Base-by-base conservation (phyloP, 2,329 filamentous ascomycete species). In the Simplicillium aogashimaense region DNA sequence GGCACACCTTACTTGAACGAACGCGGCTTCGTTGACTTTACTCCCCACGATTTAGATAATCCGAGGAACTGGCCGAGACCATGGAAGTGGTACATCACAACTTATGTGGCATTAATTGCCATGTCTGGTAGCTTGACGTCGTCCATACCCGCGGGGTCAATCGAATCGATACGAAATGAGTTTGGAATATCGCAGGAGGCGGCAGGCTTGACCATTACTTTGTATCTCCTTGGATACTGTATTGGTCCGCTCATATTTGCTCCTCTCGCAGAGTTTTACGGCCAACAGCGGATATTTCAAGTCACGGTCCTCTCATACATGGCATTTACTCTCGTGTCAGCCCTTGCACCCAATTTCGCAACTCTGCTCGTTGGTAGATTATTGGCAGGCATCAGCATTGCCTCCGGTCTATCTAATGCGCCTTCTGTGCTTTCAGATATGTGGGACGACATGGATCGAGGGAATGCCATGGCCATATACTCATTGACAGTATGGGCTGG, bases 211-310 rank as follows among this genome's bases (percentile, higher is more conserved):
- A 66, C 65, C 0, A 64, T 68, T 35, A 68, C 67, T 0, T 47
- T 72, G 3, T 73, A 70, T 44, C 56, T 73, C 33, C 53, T 72
- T 3, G 69, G 69, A 2, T 76, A 74, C 50, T 67, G 66, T 42
- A 61, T 67, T 3, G 74, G 74, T 1, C 72, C 72, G 2, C 55
- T 77, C 3, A 42, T 73, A 2, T 74, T 70, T 46, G 71, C 70
- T 1, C 72, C 70, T 0, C 47, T 74, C 12, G 67, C 62, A 12
- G 70, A 74, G 50, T 71, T 72, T 45, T 73, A 67, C 48, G 67
- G 69, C 12, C 57, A 68, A 13, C 47, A 66, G 50, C 66, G 58
- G 55, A 60, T 72, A 29, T 66, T 70, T 46, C 65, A 67, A 50
- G 46, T 62, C 16, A 60, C 60, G 1, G 67, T 69, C 53, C 57